Evolutionary conservation across 345 rosid species (phyloP), one percentile per base, ranked within the genome.

Genomic region (Dovyalis caffra): DNA sequence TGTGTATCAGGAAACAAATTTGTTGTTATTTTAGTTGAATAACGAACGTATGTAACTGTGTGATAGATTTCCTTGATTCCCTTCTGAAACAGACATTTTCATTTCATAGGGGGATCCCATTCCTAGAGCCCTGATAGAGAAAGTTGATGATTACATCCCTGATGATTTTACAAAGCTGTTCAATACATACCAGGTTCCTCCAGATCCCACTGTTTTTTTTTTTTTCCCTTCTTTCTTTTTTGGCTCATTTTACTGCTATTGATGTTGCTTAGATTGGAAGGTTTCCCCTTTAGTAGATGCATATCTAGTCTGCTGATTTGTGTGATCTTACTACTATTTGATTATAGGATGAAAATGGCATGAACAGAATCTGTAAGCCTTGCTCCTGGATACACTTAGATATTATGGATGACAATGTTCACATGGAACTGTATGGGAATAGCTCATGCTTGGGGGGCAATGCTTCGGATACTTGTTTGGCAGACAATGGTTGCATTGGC

Each of bases 381-480:
- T 88, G 87, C 82, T 83, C 92, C 72, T 95, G 97, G 99, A 86
- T 91, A 84, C 99, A 95, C 79, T 81, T 94, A 0, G 97, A 95
- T 74, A 83, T 95, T 72, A 95, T 95, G 97, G 97, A 95, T 76
- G 99, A 92, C 85, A 95, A 95, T 79, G 76, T 92, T 75, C 85
- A 83, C 82, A 87, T 92, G 97, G 94, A 92, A 83, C 87, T 86
- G 64, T 60, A 80, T 70, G 31, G 38, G 33, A 56, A 53, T 28
- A 61, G 77, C 68, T 31, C 80, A 29, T 68, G 53, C 68, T 62
- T n/a, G 29, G 69, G 37, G 77, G 79, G 69, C 77, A 78, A 72
- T 51, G 66, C 33, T 35, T 47, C 51, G 20, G 76, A 64, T 78
- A 35, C 47, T 73, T 70, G 51, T 56, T 43, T 6, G 31, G 58